Conservation (phyloP, 192 early-diverging fungal species). For the Umbelopsis sp. region DNA sequence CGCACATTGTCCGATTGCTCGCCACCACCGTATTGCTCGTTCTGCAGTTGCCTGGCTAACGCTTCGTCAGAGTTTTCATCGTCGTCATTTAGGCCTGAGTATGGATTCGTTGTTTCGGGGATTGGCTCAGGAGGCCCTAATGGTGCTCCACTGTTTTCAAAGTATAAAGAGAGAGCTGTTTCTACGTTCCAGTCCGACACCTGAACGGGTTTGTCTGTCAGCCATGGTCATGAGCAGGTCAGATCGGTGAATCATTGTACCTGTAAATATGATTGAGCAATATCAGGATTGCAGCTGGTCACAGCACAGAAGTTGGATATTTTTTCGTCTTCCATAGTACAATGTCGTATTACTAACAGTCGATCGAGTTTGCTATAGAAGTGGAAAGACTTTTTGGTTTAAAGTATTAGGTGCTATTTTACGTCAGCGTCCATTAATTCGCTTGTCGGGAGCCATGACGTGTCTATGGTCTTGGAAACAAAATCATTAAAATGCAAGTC, state of each 20-base stretch:
- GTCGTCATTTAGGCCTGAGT: constrained; percentile 20
- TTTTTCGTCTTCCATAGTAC: constrained; percentile 25
- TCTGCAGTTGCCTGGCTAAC: constrained; percentile 50
- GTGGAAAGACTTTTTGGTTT: not conserved
- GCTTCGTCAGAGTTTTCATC: constrained; percentile 50
- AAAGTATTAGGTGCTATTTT: not conserved
- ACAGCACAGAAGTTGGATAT: constrained; percentile 65
- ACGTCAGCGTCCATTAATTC: not conserved
- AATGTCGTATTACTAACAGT: not conserved
- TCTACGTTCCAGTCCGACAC: constrained; percentile 76
- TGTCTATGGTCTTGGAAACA: not conserved
- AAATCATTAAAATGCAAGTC: not conserved
- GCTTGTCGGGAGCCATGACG: constrained; percentile 4
- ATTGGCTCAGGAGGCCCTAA: constrained; percentile 23
- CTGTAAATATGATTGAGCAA: constrained; percentile 70
- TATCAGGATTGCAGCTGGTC: constrained; percentile 73
- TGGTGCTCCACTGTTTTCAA: constrained; percentile 74
- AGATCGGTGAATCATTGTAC: constrained; percentile 40
- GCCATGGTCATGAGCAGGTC: not conserved
- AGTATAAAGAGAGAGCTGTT: constrained; percentile 78
- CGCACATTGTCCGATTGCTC: constrained; percentile 49
- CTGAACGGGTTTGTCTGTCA: constrained; percentile 31
- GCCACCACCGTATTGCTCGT: constrained; percentile 45
- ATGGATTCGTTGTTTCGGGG: constrained; percentile 26
- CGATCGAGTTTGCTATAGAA: not conserved